phyloP scores from a whole-genome alignment of 2,329 filamentous ascomycete species.

The Neofusicoccum ribis region DNA sequence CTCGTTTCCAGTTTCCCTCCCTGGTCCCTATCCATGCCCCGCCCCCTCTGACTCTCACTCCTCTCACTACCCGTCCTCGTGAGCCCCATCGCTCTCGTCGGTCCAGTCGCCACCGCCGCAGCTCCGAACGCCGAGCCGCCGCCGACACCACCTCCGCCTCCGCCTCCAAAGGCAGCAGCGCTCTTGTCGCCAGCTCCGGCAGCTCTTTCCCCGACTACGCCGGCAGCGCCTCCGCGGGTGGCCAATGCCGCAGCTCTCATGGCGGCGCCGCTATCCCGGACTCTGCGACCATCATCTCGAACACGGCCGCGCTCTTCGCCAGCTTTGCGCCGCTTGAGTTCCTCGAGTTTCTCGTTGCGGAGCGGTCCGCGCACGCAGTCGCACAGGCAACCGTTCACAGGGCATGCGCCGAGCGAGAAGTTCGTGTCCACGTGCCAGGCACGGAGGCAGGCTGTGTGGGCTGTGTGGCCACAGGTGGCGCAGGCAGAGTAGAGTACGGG shows the following conservation, averaged over 20 bases:
- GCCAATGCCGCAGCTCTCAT: conserved; percentile 6
- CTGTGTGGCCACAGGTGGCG: conserved; percentile 61
- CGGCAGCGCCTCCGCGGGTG: background rate
- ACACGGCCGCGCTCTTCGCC: conserved; percentile 38
- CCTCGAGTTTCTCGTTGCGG: conserved; percentile 34
- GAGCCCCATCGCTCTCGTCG: background rate
- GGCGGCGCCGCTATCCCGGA: conserved; percentile 46
- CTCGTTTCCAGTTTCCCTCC: background rate
- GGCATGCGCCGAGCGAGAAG: conserved; percentile 53
- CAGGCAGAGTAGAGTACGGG: conserved; percentile 57
- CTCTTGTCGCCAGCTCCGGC: background rate
- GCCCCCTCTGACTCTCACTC: conserved; percentile 1
- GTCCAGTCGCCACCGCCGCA: background rate
- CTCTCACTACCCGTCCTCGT: background rate
- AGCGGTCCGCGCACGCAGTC: conserved; percentile 56
- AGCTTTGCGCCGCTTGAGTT: conserved; percentile 27
- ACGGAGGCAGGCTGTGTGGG: conserved; percentile 58
- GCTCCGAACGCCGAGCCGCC: background rate
- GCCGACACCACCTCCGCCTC: conserved; percentile 2
- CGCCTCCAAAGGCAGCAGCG: background rate
- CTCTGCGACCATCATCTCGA: conserved; percentile 44
- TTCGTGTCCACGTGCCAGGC: conserved; percentile 54
- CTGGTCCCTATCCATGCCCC: background rate
- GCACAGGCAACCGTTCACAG: conserved; percentile 60
- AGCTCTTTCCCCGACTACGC: background rate